phyloP scores from a whole-genome alignment of 2,329 filamentous ascomycete genomes.

The Monilinia vaccinii-corymbosi region DNA sequence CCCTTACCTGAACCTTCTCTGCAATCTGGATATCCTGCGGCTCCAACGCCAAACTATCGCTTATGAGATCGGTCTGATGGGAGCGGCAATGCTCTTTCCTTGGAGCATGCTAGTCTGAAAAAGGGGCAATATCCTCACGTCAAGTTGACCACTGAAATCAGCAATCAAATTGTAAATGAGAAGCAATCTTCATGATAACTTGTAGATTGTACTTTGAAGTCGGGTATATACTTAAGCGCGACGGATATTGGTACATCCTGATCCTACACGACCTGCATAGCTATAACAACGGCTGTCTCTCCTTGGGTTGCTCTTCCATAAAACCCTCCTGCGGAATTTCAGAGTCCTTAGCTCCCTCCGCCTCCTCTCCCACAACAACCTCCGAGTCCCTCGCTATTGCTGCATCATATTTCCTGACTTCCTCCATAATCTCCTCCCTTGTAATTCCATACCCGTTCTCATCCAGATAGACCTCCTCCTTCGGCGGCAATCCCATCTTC shows the following conservation, averaged over 20 bases:
- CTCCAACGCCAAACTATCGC: background rate
- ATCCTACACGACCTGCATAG: slow-evolving; percentile 4
- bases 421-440: slow-evolving; percentile 25
- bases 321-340: slow-evolving; percentile 32
- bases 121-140: background rate
- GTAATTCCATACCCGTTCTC: slow-evolving; percentile 31
- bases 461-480: slow-evolving; percentile 32
- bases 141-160: background rate
- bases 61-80: background rate
- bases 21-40: background rate
- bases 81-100: background rate
- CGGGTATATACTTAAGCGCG: slow-evolving; percentile 7
- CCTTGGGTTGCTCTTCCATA: slow-evolving; percentile 31
- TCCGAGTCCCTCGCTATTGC: slow-evolving; percentile 36
- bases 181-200: background rate
- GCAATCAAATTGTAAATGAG: background rate
- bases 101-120: background rate
- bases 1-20: background rate
- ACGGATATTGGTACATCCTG: slow-evolving; percentile 8
- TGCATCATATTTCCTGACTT: slow-evolving; percentile 33
- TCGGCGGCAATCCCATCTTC: slow-evolving; percentile 53
- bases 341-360: slow-evolving; percentile 27
- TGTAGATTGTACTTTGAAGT: background rate
- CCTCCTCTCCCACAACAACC: slow-evolving; percentile 34
- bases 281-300: slow-evolving; percentile 21